phyloP scores from a whole-genome alignment of 2,329 filamentous ascomycete genomes.

The Colletotrichum plurivorum region DNA sequence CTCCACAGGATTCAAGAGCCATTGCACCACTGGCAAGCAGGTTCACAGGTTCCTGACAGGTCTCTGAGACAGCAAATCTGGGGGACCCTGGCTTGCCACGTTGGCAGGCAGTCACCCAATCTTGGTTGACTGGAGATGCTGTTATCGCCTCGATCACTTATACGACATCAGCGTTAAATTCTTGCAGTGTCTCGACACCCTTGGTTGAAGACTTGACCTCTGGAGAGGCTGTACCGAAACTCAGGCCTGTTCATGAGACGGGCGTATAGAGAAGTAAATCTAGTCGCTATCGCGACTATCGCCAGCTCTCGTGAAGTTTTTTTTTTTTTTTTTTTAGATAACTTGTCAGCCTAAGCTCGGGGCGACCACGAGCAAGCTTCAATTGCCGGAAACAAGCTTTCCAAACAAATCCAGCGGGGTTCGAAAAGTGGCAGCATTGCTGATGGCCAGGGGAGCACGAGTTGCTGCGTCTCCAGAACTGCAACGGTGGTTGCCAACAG shows the following conservation, averaged over 20 bases:
- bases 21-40: background rate
- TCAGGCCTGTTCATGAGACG: too few species aligned
- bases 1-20: constrained; percentile 6
- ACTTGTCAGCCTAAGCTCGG: constrained; percentile 13
- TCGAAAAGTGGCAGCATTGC: background rate
- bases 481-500: constrained; percentile 1
- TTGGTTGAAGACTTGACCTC: too few species aligned
- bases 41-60: constrained; percentile 17
- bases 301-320: background rate
- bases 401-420: constrained; percentile 3
- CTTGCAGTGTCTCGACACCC: too few species aligned
- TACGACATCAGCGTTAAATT: too few species aligned
- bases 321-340: background rate
- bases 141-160: too few species aligned
- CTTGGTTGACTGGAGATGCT: background rate
- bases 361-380: constrained; percentile 20
- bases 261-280: too few species aligned
- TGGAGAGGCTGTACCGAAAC: too few species aligned
- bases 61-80: constrained; percentile 11
- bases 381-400: constrained; percentile 35
- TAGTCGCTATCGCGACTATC: background rate
- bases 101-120: background rate
- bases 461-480: background rate
- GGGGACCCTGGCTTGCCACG: constrained; percentile 10
- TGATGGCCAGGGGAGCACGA: background rate